Evolutionary conservation across 208 protist species (phyloP).

Genomic region (Leishmania amazonensis): DNA sequence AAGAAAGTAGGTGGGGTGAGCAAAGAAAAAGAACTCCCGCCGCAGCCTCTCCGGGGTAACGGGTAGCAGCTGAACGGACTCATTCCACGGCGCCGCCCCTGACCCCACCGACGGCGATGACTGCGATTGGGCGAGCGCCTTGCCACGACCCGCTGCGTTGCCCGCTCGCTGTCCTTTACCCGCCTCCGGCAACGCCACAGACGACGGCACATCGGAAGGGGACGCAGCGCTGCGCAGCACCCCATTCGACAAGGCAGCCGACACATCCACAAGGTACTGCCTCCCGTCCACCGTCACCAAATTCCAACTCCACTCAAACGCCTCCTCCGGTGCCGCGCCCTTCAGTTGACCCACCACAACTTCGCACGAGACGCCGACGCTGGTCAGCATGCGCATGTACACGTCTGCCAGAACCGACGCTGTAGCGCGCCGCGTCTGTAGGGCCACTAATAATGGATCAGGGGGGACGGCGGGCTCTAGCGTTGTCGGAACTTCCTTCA

Average conservation of each 20-base stretch:
- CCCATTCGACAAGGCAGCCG: conserved; percentile 43
- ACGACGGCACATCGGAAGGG: background rate
- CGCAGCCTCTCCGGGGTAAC: conserved; percentile 25
- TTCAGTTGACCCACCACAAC: conserved; percentile 69
- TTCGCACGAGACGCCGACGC: conserved; percentile 40
- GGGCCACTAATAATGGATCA: conserved; percentile 39
- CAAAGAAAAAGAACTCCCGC: conserved; percentile 80
- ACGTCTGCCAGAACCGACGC: conserved; percentile 49
- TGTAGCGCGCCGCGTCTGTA: conserved; percentile 47
- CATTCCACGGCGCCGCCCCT: background rate
- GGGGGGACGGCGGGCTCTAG: conserved; percentile 22
- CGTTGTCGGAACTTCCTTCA: conserved; percentile 15
- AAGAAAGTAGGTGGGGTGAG: conserved; percentile 61
- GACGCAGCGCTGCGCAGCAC: conserved; percentile 20
- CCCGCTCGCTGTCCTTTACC: background rate
- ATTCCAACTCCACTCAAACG: conserved; percentile 80
- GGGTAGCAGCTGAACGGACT: conserved; percentile 8
- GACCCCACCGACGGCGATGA: background rate
- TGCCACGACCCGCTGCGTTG: background rate
- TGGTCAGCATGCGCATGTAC: conserved; percentile 57
- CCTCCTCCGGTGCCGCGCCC: conserved; percentile 50
- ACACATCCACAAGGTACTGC: conserved; percentile 68
- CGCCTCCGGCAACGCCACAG: conserved; percentile 1
- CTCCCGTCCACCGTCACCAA: conserved; percentile 45
- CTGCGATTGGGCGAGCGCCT: background rate